phyloP scores from a whole-genome alignment of 1,284 basidiomycete genomes.

The Boletus semigastroideus region DNA sequence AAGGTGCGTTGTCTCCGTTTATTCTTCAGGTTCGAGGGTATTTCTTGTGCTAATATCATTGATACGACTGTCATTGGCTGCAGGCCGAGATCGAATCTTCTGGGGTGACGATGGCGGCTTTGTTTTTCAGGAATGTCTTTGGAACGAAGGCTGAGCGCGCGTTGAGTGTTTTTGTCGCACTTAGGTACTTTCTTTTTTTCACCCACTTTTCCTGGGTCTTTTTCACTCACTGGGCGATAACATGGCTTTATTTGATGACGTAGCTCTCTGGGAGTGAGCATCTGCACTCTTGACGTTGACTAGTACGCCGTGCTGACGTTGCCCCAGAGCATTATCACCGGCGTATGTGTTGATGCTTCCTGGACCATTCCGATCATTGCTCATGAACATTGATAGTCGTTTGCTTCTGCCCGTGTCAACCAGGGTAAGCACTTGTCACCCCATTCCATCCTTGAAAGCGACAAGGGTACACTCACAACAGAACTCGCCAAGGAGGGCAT shows the following conservation, averaged over 20 bases:
- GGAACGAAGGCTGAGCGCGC: constrained; percentile 46
- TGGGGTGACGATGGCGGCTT: constrained; percentile 49
- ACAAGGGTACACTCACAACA: constrained; percentile 12
- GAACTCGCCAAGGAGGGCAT: constrained; percentile 45
- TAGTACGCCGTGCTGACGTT: constrained; percentile 5
- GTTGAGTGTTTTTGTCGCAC: constrained; percentile 50
- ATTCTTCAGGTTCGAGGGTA: no score
- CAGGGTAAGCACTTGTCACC: constrained; percentile 35
- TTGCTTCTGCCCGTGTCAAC: constrained; percentile 45
- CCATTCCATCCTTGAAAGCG: no score
- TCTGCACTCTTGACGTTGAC: neutral
- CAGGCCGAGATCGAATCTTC: constrained; percentile 44
- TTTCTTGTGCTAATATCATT: no score
- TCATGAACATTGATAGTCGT: constrained; percentile 35
- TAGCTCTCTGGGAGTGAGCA: constrained; percentile 32
- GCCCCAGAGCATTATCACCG: constrained; percentile 35
- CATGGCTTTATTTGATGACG: neutral
- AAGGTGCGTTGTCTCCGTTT: constrained; percentile 9
- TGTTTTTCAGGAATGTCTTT: constrained; percentile 58
- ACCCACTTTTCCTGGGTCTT: neutral
- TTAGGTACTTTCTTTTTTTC: constrained; percentile 37
- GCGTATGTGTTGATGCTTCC: constrained; percentile 21
- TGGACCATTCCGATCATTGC: neutral
- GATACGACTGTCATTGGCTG: neutral
- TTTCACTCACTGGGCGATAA: neutral